A percentile compares a stretch with the other conserved stretches of the same genome.
Evolutionary conservation across 108 stramenopile genomes (phyloP).

Genomic region (Nitzschia palea): DNA sequence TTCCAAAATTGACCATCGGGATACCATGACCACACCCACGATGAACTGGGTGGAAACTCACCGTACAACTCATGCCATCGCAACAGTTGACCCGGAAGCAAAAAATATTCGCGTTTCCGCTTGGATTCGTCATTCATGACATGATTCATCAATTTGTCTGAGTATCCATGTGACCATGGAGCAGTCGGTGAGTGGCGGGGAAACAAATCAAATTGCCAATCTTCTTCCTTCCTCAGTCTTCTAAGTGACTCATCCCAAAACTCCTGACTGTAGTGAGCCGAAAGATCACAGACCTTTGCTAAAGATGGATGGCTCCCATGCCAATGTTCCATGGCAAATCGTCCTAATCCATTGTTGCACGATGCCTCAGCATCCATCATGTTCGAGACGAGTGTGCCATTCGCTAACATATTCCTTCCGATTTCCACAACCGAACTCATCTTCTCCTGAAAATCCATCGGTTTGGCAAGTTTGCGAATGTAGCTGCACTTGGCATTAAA

Average conservation of each 20-base stretch:
- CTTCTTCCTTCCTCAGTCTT: too few species aligned
- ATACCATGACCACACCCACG: background rate
- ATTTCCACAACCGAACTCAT: too few species aligned
- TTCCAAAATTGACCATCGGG: constrained; percentile 8
- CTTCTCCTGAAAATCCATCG: background rate
- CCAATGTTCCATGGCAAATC: constrained; percentile 6
- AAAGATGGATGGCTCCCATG: background rate
- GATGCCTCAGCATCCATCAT: background rate
- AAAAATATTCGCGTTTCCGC: constrained; percentile 1
- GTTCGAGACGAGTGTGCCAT: background rate
- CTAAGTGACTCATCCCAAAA: too few species aligned
- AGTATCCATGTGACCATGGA: too few species aligned
- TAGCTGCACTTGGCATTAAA: constrained; percentile 1
- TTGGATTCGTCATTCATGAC: background rate
- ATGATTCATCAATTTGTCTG: too few species aligned
- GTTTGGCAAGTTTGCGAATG: background rate
- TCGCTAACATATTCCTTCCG: too few species aligned
- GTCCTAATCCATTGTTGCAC: background rate
- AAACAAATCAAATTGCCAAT: background rate
- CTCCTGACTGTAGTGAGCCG: background rate
- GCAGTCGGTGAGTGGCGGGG: too few species aligned
- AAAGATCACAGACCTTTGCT: background rate
- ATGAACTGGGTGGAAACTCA: background rate
- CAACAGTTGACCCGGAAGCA: constrained; percentile 3
- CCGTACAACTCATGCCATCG: background rate